Base-by-base conservation (phyloP, 139 green algal genomes). In the Auxenochlorella pyrenoidosa region DNA sequence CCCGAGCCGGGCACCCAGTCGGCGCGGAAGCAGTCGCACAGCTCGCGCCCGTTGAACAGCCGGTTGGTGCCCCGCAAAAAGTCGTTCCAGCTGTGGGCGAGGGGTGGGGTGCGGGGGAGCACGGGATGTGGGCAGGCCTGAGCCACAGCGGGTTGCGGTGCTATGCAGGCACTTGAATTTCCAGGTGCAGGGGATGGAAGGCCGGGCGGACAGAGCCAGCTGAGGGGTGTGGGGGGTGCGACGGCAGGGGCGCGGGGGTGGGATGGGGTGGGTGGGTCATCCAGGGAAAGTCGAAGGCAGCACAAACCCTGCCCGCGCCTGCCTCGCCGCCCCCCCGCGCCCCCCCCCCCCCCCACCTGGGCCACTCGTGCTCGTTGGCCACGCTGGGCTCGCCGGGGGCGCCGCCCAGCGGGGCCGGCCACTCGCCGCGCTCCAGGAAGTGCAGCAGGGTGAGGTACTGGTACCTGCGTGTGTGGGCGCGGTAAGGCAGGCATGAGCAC, bases 401-500 rank as follows among this genome's bases (percentile, higher is more conserved):
- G 40, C 66, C 66, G 32, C 80, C 80, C 26, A 43, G 66, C 40
- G 80, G 80, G 1, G 66, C 63, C 15, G 80, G 80, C 80, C 80
- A 85, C 13, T 43, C 15, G 12, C 80, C 63, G 16, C 36, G 36
- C 22, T 85, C 80, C 30, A 85, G 18, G 60, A 85, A 85, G 63
- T 85, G 44, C 40, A 76, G 44, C 40, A 85, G 63, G 15, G 80
- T 75, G 3, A 85, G 80, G 80, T 85, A 85, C 63, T 85, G 80
- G 40, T 85, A 85, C 28, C 80, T 85, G 80, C 60, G 16, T n/a
- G 21, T 0, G 16, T 13, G 36, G 68, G 68, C 5, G n/a, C 28
- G 68, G n/a, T 41, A 24, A 41, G n/a, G n/a, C n/a, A 75, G n/a
- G 32, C 63, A 34, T 36, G 24, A 22, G n/a, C n/a, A n/a, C n/a